phyloP scores from a whole-genome alignment of 208 protist genomes.

The Trichomonas vaginalis region DNA sequence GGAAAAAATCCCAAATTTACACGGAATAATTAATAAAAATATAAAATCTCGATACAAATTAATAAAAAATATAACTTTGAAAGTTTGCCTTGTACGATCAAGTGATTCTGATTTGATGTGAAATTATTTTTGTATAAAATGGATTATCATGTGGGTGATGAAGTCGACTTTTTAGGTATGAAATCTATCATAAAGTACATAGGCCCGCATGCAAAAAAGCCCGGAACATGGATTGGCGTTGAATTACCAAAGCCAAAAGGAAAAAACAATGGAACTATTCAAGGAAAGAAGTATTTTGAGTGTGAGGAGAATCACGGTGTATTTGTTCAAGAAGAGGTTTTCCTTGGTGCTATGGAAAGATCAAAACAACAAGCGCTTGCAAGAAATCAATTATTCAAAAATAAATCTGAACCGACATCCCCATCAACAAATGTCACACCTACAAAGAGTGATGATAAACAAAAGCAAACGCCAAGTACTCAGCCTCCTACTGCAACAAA shows the following conservation, averaged over 20 bases:
- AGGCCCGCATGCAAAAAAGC: background rate
- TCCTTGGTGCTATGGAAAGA: background rate
- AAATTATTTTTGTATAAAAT: too few relatives aligned
- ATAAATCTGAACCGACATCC: background rate
- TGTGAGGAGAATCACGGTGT: background rate
- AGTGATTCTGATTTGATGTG: too few relatives aligned
- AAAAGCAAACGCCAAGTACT: background rate
- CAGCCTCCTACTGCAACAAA: background rate
- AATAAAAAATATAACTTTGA: too few relatives aligned
- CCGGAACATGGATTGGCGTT: background rate
- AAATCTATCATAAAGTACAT: background rate
- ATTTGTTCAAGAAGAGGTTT: background rate
- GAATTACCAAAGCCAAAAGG: slow-evolving; percentile 6
- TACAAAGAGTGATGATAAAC: background rate
- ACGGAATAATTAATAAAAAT: too few relatives aligned
- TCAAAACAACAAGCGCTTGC: background rate
- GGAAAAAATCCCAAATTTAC: too few relatives aligned
- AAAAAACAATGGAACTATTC: slow-evolving; percentile 9
- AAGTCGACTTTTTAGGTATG: background rate
- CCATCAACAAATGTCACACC: background rate
- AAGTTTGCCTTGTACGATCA: too few relatives aligned
- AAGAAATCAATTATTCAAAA: background rate
- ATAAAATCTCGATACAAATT: too few relatives aligned
- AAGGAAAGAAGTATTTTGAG: background rate
- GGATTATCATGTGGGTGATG: background rate